Evolutionary conservation across 306 rosid genomes (phyloP).

Genomic region (Quercus robur): DNA sequence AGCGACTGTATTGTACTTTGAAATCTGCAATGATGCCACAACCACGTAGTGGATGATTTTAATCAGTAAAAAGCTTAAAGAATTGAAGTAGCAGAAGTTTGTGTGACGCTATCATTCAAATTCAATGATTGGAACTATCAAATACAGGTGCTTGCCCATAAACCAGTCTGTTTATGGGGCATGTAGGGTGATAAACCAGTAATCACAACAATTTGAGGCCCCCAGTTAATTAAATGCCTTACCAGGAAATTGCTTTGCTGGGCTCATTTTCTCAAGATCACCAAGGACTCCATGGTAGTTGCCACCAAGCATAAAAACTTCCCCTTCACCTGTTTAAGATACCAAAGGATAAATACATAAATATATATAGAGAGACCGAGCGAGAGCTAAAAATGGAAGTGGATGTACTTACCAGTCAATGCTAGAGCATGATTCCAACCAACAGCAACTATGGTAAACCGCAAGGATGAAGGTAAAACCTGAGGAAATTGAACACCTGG

Average conservation of each 20-base stretch:
- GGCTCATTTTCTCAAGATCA: slow-evolving; percentile 33
- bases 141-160: not conserved
- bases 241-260: slow-evolving; percentile 43
- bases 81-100: not conserved
- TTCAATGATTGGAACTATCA: not conserved
- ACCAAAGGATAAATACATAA: slow-evolving; percentile 5
- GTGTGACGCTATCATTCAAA: no score
- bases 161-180: not conserved
- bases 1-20: not conserved
- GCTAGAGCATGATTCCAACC: slow-evolving; percentile 93
- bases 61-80: not conserved
- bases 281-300: slow-evolving; percentile 67
- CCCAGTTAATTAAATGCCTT: slow-evolving; percentile 22
- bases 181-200: not conserved
- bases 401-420: slow-evolving; percentile 50
- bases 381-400: not conserved
- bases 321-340: slow-evolving; percentile 45
- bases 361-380: not conserved
- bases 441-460: slow-evolving; percentile 42
- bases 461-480: slow-evolving; percentile 23
- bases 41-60: not conserved
- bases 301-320: slow-evolving; percentile 77
- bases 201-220: not conserved
- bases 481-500: slow-evolving; percentile 54
- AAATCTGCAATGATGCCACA: not conserved